A percentile compares a stretch with the other conserved stretches of the same genome.
phyloP scores from a whole-genome alignment of 2,329 filamentous ascomycete genomes.

The Phoma sp. region DNA sequence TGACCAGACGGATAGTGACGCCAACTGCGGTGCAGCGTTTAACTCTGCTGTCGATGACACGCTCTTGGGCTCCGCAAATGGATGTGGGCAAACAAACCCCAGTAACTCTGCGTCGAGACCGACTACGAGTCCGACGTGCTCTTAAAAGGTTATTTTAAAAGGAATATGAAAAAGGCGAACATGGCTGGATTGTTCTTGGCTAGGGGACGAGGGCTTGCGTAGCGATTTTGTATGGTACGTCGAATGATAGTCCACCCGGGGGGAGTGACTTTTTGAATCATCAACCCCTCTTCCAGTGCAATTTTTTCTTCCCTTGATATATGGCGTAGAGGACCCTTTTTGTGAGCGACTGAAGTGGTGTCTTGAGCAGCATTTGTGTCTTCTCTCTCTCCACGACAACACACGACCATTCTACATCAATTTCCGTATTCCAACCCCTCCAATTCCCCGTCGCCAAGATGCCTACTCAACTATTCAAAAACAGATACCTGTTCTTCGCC shows the following conservation, averaged over 20 bases:
- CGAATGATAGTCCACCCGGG: background rate
- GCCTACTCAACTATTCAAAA: background rate
- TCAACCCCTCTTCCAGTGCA: background rate
- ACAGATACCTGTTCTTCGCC: background rate
- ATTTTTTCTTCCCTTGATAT: background rate
- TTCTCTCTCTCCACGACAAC: too few species aligned
- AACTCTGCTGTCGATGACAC: conserved; percentile 56
- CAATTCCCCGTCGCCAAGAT: background rate
- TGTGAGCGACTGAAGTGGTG: background rate
- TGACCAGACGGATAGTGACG: too few species aligned
- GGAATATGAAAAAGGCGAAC: too few species aligned
- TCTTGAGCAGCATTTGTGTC: background rate
- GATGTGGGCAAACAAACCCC: conserved; percentile 44
- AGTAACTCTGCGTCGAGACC: conserved; percentile 32
- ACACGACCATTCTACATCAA: too few species aligned
- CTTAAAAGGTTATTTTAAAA: too few species aligned
- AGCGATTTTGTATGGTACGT: background rate
- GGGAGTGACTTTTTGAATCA: background rate
- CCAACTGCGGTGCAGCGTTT: conserved; percentile 58
- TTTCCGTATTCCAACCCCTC: too few species aligned
- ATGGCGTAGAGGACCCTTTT: background rate
- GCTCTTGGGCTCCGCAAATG: conserved; percentile 41
- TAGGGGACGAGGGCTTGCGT: background rate
- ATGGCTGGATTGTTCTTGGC: background rate
- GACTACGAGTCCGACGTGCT: conserved; percentile 49